Conservation (phyloP, 1,284 basidiomycete genomes). For the Meripilus lineatus region DNA sequence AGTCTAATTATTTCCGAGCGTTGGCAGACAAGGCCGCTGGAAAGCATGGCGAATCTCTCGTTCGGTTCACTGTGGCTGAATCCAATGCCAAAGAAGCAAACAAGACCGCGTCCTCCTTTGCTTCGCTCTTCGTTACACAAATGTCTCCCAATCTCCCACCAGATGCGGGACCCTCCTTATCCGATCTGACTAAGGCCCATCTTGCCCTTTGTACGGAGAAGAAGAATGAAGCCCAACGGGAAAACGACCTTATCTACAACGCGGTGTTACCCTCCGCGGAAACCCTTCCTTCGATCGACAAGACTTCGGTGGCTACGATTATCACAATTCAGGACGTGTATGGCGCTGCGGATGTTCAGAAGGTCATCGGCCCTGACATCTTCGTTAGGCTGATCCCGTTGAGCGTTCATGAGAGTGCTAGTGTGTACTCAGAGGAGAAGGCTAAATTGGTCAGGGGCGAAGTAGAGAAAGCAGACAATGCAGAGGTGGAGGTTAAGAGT, state of each 20-base stretch:
- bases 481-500: conserved; percentile 78
- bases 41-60: conserved; percentile 86
- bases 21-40: conserved; percentile 73
- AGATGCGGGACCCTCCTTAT: conserved; percentile 76
- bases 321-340: conserved; percentile 80
- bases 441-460: conserved; percentile 92
- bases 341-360: conserved; percentile 87
- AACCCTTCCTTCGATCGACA: conserved; percentile 55
- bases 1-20: conserved; percentile 86
- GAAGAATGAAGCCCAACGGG: conserved; percentile 73
- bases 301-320: conserved; percentile 25
- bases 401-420: conserved; percentile 94
- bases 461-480: conserved; percentile 81
- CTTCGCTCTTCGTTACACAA: conserved; percentile 66
- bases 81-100: conserved; percentile 81
- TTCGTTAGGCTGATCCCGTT: conserved; percentile 88
- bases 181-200: conserved; percentile 83
- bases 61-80: conserved; percentile 79
- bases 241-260: conserved; percentile 99
- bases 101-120: conserved; percentile 67
- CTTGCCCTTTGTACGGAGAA: conserved; percentile 74
- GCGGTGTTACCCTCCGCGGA: conserved; percentile 85
- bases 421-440: conserved; percentile 98
- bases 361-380: conserved; percentile 90
- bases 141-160: conserved; percentile 83